phyloP scores from a whole-genome alignment of 2,329 filamentous ascomycete genomes.

The Chrysoporthe austroafricana region DNA sequence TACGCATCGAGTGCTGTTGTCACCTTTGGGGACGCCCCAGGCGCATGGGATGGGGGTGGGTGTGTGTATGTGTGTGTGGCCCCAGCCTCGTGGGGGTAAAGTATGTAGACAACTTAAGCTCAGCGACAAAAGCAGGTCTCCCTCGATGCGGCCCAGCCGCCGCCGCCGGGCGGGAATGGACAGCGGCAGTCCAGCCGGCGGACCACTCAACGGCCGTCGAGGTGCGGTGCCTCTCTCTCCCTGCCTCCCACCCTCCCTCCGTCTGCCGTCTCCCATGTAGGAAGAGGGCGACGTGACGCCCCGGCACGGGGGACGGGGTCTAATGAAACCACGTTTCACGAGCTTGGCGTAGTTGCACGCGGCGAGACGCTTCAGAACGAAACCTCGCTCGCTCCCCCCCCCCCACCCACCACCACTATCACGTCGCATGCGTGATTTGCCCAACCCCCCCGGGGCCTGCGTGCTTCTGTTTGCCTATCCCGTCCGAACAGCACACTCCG shows the following conservation, averaged over 20 bases:
- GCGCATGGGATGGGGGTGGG: too few relatives aligned
- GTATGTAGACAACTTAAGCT: not conserved
- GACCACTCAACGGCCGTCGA: not conserved
- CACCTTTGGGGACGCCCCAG: too few relatives aligned
- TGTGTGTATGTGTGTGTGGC: too few relatives aligned
- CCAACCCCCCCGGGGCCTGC: too few relatives aligned
- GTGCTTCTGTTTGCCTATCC: not conserved
- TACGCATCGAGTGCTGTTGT: too few relatives aligned
- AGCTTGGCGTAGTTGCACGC: not conserved
- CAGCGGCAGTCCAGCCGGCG: not conserved
- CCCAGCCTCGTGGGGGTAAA: not conserved
- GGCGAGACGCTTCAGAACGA: not conserved
- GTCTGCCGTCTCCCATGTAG: not conserved
- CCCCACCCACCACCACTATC: not conserved
- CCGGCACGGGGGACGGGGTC: not conserved
- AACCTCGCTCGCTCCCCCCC: not conserved
- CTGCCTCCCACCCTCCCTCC: not conserved
- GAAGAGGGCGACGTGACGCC: not conserved
- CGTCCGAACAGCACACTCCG: too few relatives aligned
- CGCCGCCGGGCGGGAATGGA: not conserved
- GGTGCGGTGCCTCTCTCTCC: not conserved
- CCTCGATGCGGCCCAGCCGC: not conserved
- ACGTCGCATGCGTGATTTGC: not conserved
- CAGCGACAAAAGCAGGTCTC: not conserved
- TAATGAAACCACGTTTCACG: not conserved